These are phyloP conservation scores for Magnolia officinalis DNA, from an alignment of 164 flowering plant genomes.

Conservation along the genomic window DNA sequence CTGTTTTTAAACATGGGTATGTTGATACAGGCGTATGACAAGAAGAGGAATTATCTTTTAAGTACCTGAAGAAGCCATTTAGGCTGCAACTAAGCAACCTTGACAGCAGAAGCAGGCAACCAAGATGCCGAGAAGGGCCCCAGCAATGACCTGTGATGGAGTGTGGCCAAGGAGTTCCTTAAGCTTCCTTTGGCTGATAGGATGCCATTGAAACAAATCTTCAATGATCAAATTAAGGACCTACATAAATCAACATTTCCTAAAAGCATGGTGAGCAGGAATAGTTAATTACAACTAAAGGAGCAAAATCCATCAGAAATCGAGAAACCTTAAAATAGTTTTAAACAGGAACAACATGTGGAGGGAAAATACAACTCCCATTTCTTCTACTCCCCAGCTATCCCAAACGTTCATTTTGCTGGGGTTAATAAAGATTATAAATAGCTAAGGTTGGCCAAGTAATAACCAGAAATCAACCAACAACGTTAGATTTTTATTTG, in stretches of 20 bases:
- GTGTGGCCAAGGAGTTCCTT: slow-evolving; percentile 97
- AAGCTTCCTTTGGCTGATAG: slow-evolving; percentile 87
- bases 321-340: background rate
- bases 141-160: slow-evolving; percentile 86
- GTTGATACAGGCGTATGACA: background rate
- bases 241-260: slow-evolving; percentile 27
- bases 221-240: slow-evolving; percentile 82
- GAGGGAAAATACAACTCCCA: too few species aligned
- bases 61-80: slow-evolving; percentile 5
- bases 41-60: background rate
- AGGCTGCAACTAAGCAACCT: slow-evolving; percentile 37
- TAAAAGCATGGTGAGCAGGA: background rate
- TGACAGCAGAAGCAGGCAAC: slow-evolving; percentile 76
- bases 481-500: too few species aligned
- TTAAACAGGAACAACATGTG: background rate
- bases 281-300: background rate
- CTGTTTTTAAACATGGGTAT: background rate
- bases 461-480: too few species aligned
- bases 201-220: slow-evolving; percentile 92
- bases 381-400: too few species aligned
- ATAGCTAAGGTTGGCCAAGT: too few species aligned
- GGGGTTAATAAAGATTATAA: too few species aligned
- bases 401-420: too few species aligned
- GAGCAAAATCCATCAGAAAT: background rate
- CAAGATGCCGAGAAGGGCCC: slow-evolving; percentile 77